Evolutionary conservation across 2,329 filamentous ascomycete species (phyloP), one percentile per base, ranked within the genome.

Genomic region (Neofusicoccum cordaticola): DNA sequence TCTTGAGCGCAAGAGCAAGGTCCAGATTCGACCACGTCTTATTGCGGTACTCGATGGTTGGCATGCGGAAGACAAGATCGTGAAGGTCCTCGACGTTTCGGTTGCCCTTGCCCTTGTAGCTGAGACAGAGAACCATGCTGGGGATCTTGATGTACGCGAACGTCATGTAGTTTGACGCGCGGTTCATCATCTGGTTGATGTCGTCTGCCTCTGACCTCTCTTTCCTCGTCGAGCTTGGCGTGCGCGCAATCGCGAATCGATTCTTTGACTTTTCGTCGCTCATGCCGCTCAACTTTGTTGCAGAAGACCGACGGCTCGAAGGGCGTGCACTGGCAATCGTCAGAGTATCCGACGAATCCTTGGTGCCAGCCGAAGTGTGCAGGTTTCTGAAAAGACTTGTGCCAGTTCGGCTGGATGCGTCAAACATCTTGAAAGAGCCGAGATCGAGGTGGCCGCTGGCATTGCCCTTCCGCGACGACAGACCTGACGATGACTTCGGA

Each of bases 21-120:
- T 99, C 95, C 6, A 99, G 85, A 75, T 98, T 99, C 6, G 93
- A 97, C 95, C 95, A 99, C 8, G 93, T 98, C 82, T 99, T 99
- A 83, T 99, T 99, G 68, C 92, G 88, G 80, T 97, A 98, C 76
- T 99, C 95, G 52, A 99, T 88, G 2, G 91, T 90, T 3, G 95
- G 95, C 79, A 99, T 87, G 39, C 92, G 89, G 85, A 99, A 99
- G 56, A 99, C 95, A 70, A 99, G 96, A 74, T 98, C 90, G 78
- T 99, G 94, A 15, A 99, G 90, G 77, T 99, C 96, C 79, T 97
- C 93, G 65, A 99, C 85, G 72, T 98, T 99, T 74, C 93, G 92
- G 69, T 96, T 92, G 50, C 93, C 92, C 75, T 93, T 96, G 73
- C 96, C 95, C 77, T 98, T 97, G 84, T 97, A 97, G 74, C 91